Evolutionary conservation across 2,329 filamentous ascomycete genomes (phyloP).

Genomic region (Ceratocystis alfenasii): DNA sequence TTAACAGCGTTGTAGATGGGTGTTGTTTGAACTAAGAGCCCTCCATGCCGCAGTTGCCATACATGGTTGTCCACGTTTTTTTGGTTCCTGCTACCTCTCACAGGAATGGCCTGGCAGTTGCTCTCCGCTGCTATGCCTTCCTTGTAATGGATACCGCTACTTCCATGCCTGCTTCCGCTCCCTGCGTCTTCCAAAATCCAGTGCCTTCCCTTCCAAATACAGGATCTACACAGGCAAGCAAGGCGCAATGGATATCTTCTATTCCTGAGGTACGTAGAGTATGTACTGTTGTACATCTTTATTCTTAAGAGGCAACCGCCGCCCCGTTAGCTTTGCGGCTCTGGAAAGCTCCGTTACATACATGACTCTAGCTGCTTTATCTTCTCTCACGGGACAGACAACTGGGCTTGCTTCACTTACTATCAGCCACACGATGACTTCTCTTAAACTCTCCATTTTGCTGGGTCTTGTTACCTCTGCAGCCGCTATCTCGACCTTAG

Average conservation of each 20-base stretch:
- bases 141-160: conserved; percentile 5
- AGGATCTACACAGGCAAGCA: background rate
- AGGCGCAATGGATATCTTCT: background rate
- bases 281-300: background rate
- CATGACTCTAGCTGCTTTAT: background rate
- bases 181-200: conserved; percentile 6
- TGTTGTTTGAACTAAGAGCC: background rate
- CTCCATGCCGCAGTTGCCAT: background rate
- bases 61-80: background rate
- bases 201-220: background rate
- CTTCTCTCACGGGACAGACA: background rate
- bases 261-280: background rate
- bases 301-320: background rate
- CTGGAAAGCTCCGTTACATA: background rate
- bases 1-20: too few relatives aligned
- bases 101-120: background rate
- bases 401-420: background rate
- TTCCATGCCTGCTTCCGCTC: background rate
- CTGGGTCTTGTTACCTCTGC: conserved; percentile 27
- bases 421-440: background rate
- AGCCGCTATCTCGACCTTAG: conserved; percentile 38
- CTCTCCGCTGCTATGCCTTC: background rate
- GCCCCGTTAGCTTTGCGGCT: background rate
- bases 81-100: background rate
- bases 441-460: background rate